phyloP scores from a whole-genome alignment of 495 filamentous ascomycete genomes.

The Pyrenula aspistea region DNA sequence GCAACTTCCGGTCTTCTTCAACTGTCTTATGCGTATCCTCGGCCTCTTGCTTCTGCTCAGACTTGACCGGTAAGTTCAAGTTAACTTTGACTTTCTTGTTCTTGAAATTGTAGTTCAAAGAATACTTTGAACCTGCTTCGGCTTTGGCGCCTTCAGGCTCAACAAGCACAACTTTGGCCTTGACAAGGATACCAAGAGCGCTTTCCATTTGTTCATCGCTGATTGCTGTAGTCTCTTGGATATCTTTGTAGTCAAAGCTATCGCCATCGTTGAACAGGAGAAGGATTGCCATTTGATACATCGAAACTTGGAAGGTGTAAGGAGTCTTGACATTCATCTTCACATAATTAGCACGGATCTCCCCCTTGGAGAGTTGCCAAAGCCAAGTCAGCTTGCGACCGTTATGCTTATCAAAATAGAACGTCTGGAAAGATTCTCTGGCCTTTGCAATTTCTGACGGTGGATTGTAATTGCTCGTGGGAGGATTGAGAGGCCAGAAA shows the following conservation, averaged over 20 bases:
- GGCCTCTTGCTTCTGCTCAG: slow-evolving; percentile 86
- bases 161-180: slow-evolving; percentile 73
- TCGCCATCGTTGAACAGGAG: slow-evolving; percentile 89
- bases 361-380: slow-evolving; percentile 96
- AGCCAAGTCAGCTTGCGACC: slow-evolving; percentile 95
- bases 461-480: slow-evolving; percentile 73
- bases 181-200: slow-evolving; percentile 69
- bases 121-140: slow-evolving; percentile 61
- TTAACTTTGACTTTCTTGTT: slow-evolving; percentile 96
- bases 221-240: slow-evolving; percentile 67
- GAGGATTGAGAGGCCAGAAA: slow-evolving; percentile 89
- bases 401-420: slow-evolving; percentile 91
- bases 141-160: slow-evolving; percentile 61
- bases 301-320: slow-evolving; percentile 95
- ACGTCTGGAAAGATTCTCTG: slow-evolving; percentile 76
- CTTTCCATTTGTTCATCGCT: slow-evolving; percentile 73
- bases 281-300: slow-evolving; percentile 96
- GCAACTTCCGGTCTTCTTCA: slow-evolving; percentile 90
- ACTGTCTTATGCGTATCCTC: slow-evolving; percentile 99
- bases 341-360: slow-evolving; percentile 87
- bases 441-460: slow-evolving; percentile 76
- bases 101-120: slow-evolving; percentile 89
- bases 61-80: slow-evolving; percentile 87
- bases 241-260: slow-evolving; percentile 75
- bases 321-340: slow-evolving; percentile 69